Conservation (phyloP, 805 yeast species). For the Schizosaccharomyces pombe region ASM294v3 CU329670.1:5349001-5349500, state of each 20-base stretch:
- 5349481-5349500: slow-evolving; percentile 70
- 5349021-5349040: slow-evolving; percentile 17
- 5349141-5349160: slow-evolving; percentile 44
- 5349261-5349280: slow-evolving; percentile 81
- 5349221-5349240: slow-evolving; percentile 71
- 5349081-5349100: slow-evolving; percentile 58
- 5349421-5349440: slow-evolving; percentile 48
- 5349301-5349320: slow-evolving; percentile 59
- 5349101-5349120: slow-evolving; percentile 79
- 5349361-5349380: slow-evolving; percentile 98
- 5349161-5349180: slow-evolving; percentile 65
- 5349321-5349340: slow-evolving; percentile 70
- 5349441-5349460: slow-evolving; percentile 73
- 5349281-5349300: slow-evolving; percentile 60
- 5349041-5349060: neutral
- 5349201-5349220: slow-evolving; percentile 73
- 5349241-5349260: slow-evolving; percentile 83
- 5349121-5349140: slow-evolving; percentile 56
- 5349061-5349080: neutral
- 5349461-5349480: slow-evolving; percentile 69
- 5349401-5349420: slow-evolving; percentile 60
- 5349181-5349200: slow-evolving; percentile 79
- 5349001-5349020: slow-evolving; percentile 37
- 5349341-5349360: slow-evolving; percentile 88
- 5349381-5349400: slow-evolving; percentile 79